phyloP scores from a whole-genome alignment of 176 grass and related monocot genomes.

The Cocos nucifera region DNA sequence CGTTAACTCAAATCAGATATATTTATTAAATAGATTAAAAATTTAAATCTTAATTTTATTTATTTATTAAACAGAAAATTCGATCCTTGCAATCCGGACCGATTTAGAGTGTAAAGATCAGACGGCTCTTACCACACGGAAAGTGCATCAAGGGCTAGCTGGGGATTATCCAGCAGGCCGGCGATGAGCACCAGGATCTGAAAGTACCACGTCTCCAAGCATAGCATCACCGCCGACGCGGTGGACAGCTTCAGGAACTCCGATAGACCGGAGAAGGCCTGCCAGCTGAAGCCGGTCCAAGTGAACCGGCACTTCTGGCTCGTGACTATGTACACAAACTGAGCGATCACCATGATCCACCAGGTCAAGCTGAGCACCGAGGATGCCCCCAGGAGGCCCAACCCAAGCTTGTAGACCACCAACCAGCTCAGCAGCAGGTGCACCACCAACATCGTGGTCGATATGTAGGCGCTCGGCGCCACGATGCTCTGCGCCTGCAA shows the following conservation, averaged over 20 bases:
- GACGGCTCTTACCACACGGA: slow-evolving; percentile 53
- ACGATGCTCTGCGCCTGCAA: slow-evolving; percentile 89
- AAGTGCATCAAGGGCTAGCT: slow-evolving; percentile 69
- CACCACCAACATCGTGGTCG: slow-evolving; percentile 41
- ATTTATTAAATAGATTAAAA: no score
- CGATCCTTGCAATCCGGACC: no score
- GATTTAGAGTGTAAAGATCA: no score
- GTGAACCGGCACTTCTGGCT: slow-evolving; percentile 48
- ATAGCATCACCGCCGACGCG: slow-evolving; percentile 81
- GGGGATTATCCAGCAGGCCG: slow-evolving; percentile 61
- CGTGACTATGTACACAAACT: slow-evolving; percentile 64
- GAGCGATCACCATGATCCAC: slow-evolving; percentile 54
- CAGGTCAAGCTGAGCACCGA: slow-evolving; percentile 64
- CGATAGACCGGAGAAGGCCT: slow-evolving; percentile 53
- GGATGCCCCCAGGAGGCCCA: slow-evolving; percentile 65
- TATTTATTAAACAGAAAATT: no score
- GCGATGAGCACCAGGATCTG: slow-evolving; percentile 85
- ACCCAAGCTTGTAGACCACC: slow-evolving; percentile 22
- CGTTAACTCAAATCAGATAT: no score
- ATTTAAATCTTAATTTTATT: no score
- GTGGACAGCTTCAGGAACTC: slow-evolving; percentile 55
- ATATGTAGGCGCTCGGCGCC: slow-evolving; percentile 78
- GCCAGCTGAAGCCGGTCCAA: slow-evolving; percentile 78
- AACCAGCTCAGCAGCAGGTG: no score
- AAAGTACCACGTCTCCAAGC: slow-evolving; percentile 88